Evolutionary conservation across 2,329 filamentous ascomycete genomes (phyloP), one percentile per base, ranked within the genome.

Genomic region (Coleophoma cylindrospora): DNA sequence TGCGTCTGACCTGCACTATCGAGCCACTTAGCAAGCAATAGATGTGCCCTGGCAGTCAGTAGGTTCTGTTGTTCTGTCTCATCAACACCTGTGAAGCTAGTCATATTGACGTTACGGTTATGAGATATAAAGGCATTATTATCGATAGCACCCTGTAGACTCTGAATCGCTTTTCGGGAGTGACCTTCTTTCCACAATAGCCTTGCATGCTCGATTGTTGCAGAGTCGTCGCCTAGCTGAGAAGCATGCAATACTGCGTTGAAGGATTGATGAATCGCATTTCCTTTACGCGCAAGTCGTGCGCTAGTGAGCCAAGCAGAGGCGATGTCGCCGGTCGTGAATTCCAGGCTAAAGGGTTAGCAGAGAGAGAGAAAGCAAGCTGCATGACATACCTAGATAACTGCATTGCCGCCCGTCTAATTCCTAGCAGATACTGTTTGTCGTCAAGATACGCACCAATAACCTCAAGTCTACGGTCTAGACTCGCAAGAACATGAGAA

Each of bases 1-100:
- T 95, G 88, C 2, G 91, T 96, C 66, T 97, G 92, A 5, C 94
- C 94, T n/a, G 92, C 89, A 50, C 80, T 85, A 64, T 97, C 95
- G 27, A 96, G 84, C 95, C 95, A 99, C 66, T 96, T 97, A 12
- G 94, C 94, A 22, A 96, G 80, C 34, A 97, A 76, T 9, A 99
- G 76, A 63, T 95, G 85, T 21, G 94, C 91, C 66, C 90, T 79
- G 7, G 84, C 86, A n/a, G 80, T 82, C 41, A 90, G 70, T 36
- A 86, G 69, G 52, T 75, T 80, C 57, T 81, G 77, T 43, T 82
- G 76, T 21, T 64, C 55, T 27, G 55, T 45, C 33, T 53, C 47
- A 13, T 61, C 56, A 12, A 57, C 50, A 15, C 51, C 53, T 13
- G 55, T 57, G 36, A 59, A 57, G 21, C 52, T 59, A 32, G 50